Evolutionary conservation across 306 rosid species (phyloP).

Genomic region (Cucurbita ficifolia): DNA sequence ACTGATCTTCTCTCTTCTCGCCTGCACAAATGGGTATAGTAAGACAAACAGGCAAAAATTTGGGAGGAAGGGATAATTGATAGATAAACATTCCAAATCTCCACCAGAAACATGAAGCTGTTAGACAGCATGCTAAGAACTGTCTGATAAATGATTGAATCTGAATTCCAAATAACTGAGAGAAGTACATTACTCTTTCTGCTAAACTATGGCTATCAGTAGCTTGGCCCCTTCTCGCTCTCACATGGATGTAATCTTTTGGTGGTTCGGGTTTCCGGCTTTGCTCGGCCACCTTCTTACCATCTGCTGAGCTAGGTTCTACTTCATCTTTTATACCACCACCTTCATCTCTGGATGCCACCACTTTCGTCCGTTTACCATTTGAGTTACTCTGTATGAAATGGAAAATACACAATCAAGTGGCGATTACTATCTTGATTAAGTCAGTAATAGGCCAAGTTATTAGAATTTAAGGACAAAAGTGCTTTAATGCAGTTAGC

Average conservation of each 20-base stretch:
- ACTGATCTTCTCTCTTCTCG: slow-evolving; percentile 88
- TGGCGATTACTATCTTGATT: neutral
- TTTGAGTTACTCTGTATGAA: slow-evolving; percentile 29
- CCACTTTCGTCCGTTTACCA: slow-evolving; percentile 39
- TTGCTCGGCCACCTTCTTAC: slow-evolving; percentile 32
- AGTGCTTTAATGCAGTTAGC: neutral
- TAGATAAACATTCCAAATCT: neutral
- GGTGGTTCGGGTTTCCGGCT: slow-evolving; percentile 42
- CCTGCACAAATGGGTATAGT: slow-evolving; percentile 31
- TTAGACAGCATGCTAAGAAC: neutral
- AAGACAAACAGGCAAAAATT: neutral
- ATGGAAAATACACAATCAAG: neutral
- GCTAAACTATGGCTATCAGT: slow-evolving; percentile 98
- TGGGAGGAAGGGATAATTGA: neutral
- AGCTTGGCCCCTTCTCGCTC: slow-evolving; percentile 98
- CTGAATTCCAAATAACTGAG: neutral
- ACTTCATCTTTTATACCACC: slow-evolving; percentile 23
- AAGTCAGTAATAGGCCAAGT: neutral
- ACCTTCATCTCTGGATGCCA: slow-evolving; percentile 22
- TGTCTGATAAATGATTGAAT: neutral
- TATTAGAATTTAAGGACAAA: neutral
- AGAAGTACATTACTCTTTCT: slow-evolving; percentile 50
- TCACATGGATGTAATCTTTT: slow-evolving; percentile 81
- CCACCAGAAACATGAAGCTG: neutral
- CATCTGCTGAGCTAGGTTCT: slow-evolving; percentile 35